A percentile compares a stretch with the other conserved stretches of the same genome.
phyloP scores from a whole-genome alignment of 176 grass and related monocot genomes.

The Bromus sterilis region DNA sequence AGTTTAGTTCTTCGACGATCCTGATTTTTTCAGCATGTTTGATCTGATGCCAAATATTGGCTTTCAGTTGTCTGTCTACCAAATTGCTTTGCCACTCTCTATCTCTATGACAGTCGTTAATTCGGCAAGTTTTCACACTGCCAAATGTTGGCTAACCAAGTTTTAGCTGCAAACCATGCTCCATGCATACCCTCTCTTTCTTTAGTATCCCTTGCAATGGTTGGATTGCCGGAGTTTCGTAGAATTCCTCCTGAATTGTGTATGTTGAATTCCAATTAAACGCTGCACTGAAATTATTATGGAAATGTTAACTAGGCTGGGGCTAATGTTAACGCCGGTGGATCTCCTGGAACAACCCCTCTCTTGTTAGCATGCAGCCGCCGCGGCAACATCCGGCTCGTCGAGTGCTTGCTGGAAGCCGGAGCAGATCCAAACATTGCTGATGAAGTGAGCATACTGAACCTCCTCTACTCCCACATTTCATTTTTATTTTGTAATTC shows the following conservation, averaged over 20 bases:
- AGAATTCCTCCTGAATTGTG: no score
- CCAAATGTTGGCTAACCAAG: no score
- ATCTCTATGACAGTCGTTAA: no score
- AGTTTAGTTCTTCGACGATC: neutral
- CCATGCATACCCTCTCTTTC: no score
- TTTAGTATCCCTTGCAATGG: neutral
- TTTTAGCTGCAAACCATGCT: no score
- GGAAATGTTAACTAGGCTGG: neutral
- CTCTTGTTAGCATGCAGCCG: neutral
- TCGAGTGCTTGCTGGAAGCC: slow-evolving; percentile 1
- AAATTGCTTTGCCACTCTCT: no score
- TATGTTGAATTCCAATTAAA: no score
- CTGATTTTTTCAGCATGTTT: no score
- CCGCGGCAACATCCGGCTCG: neutral
- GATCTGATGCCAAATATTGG: no score
- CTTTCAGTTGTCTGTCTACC: no score
- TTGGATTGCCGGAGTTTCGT: neutral
- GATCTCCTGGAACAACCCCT: neutral
- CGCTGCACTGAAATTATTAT: neutral
- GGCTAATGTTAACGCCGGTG: neutral
- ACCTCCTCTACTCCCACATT: neutral
- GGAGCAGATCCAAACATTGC: neutral
- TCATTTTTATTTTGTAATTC: neutral
- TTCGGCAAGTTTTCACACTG: no score
- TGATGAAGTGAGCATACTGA: slow-evolving; percentile 2